These are phyloP conservation scores for Colletotrichum chlorophyti DNA, from an alignment of 2,329 filamentous ascomycete species.

Conservation along the genomic window DNA sequence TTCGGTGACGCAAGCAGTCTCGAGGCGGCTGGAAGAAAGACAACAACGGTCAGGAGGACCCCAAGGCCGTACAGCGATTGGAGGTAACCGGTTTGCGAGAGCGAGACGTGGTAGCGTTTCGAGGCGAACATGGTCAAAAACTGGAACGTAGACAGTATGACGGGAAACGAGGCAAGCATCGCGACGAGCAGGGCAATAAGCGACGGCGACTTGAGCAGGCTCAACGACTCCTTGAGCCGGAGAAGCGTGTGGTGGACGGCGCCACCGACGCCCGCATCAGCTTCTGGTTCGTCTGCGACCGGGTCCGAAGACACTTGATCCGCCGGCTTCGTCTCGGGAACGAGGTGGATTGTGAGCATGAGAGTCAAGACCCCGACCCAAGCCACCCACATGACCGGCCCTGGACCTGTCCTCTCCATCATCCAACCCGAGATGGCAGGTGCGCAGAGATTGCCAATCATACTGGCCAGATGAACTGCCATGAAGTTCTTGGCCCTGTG, in stretches of 20 bases:
- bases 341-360: constrained; percentile 32
- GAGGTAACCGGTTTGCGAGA: constrained; percentile 39
- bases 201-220: constrained; percentile 33
- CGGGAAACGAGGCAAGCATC: constrained; percentile 20
- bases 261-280: neutral
- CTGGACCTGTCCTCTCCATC: constrained; percentile 41
- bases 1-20: constrained; percentile 30
- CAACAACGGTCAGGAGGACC: constrained; percentile 33
- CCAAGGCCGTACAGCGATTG: constrained; percentile 38
- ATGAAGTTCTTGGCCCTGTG: constrained; percentile 45
- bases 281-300: constrained; percentile 6
- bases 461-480: constrained; percentile 35
- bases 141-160: constrained; percentile 3
- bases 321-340: constrained; percentile 37
- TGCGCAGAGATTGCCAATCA: constrained; percentile 43
- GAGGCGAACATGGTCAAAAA: constrained; percentile 38
- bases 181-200: constrained; percentile 37
- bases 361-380: neutral
- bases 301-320: constrained; percentile 5
- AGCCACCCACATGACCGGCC: constrained; percentile 31
- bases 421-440: constrained; percentile 43
- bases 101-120: constrained; percentile 37
- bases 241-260: constrained; percentile 25
- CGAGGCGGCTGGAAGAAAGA: constrained; percentile 36
- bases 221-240: constrained; percentile 28